Conservation (phyloP, 345 rosid species). For the Psidium guajava region DNA sequence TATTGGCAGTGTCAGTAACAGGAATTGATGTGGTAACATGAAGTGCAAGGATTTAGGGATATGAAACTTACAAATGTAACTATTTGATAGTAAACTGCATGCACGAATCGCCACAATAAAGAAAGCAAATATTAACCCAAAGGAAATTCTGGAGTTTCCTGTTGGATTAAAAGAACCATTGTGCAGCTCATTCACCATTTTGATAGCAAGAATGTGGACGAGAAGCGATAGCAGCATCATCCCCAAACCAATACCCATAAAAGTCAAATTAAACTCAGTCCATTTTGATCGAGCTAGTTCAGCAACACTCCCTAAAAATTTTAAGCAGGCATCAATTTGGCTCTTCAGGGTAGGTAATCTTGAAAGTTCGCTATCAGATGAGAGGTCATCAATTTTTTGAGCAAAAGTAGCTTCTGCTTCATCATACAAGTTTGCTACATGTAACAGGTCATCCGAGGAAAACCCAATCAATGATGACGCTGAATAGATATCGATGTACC, state of each 20-base stretch:
- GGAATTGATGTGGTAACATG: not conserved
- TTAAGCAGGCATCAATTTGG: slow-evolving; percentile 45
- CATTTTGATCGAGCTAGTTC: slow-evolving; percentile 90
- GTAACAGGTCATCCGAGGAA: slow-evolving; percentile 65
- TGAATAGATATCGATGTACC: slow-evolving; percentile 81
- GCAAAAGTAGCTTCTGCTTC: slow-evolving; percentile 51
- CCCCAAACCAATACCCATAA: slow-evolving; percentile 73
- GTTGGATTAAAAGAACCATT: slow-evolving; percentile 9
- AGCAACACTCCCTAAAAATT: slow-evolving; percentile 57
- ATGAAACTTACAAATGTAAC: slow-evolving; percentile 69
- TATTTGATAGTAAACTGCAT: slow-evolving; percentile 86
- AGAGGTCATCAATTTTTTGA: slow-evolving; percentile 15
- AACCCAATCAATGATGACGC: slow-evolving; percentile 90
- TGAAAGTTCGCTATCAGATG: slow-evolving; percentile 17
- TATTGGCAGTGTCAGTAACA: not conserved
- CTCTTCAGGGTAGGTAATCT: slow-evolving; percentile 21
- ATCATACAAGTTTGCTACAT: slow-evolving; percentile 47
- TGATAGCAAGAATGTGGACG: slow-evolving; percentile 31
- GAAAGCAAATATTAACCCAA: slow-evolving; percentile 29
- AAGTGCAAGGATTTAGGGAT: not conserved
- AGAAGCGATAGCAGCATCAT: slow-evolving; percentile 49
- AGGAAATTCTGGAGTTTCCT: slow-evolving; percentile 28
- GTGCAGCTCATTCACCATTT: slow-evolving; percentile 15
- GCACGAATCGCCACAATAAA: slow-evolving; percentile 56
- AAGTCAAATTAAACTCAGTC: slow-evolving; percentile 78